phyloP scores from a whole-genome alignment of 2,329 filamentous ascomycete genomes.

The Pestalotiopsis fici region DNA sequence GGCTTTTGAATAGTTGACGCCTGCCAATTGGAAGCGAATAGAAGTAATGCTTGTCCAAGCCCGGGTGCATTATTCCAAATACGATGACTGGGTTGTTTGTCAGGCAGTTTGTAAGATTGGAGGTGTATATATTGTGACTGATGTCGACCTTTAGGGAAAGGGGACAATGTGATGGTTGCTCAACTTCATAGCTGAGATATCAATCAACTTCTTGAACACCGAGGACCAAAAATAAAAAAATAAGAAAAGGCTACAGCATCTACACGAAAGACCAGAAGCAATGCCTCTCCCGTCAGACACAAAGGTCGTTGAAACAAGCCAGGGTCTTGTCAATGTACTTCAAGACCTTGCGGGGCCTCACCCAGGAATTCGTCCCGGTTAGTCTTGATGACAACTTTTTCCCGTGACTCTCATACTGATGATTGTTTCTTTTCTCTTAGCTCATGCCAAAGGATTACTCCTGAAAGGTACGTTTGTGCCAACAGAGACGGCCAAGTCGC shows the following conservation, averaged over 20 bases:
- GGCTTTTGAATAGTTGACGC: background rate
- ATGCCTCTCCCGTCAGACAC: slow-evolving; percentile 5
- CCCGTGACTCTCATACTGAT: background rate
- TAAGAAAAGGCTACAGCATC: too few relatives aligned
- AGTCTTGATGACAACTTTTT: background rate
- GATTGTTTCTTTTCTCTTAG: slow-evolving; percentile 26
- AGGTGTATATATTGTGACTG: too few relatives aligned
- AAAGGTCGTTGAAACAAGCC: slow-evolving; percentile 5
- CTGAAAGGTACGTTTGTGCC: slow-evolving; percentile 54
- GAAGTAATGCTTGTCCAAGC: too few relatives aligned
- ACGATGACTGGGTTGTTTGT: too few relatives aligned
- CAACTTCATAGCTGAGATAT: background rate
- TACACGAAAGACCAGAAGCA: too few relatives aligned
- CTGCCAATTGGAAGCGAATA: background rate
- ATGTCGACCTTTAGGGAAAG: too few relatives aligned
- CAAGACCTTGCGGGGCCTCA: background rate
- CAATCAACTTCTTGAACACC: too few relatives aligned
- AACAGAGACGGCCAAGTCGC: slow-evolving; percentile 38
- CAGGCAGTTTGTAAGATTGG: too few relatives aligned
- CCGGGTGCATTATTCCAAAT: too few relatives aligned
- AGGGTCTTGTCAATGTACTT: slow-evolving; percentile 1
- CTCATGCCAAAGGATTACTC: slow-evolving; percentile 55
- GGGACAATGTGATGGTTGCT: background rate
- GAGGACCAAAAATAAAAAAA: too few relatives aligned
- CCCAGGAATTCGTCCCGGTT: background rate